These are phyloP conservation scores for Pseudomassariella vexata DNA, from an alignment of 2,329 filamentous ascomycete species.

Conservation along the genomic window DNA sequence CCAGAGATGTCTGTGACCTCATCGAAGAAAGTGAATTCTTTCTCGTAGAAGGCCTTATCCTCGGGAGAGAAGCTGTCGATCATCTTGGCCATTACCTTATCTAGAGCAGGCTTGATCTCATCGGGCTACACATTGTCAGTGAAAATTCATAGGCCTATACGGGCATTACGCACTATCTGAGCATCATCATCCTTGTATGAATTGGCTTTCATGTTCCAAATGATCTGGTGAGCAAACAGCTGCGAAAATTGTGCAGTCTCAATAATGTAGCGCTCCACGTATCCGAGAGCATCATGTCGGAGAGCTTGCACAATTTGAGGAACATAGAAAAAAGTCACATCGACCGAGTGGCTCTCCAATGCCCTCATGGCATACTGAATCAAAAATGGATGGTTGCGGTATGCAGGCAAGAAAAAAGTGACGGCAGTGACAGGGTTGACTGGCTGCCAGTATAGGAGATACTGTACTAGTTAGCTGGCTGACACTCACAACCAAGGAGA, in stretches of 20 bases:
- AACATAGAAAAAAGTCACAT: slow-evolving; percentile 98
- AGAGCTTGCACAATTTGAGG: slow-evolving; percentile 96
- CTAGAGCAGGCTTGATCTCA: slow-evolving; percentile 85
- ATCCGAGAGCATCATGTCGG: slow-evolving; percentile 86
- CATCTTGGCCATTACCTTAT: slow-evolving; percentile 81
- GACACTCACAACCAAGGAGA: background rate
- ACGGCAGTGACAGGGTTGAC: slow-evolving; percentile 90
- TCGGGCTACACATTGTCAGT: slow-evolving; percentile 57
- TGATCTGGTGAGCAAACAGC: slow-evolving; percentile 96
- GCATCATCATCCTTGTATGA: slow-evolving; percentile 96
- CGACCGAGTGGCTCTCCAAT: slow-evolving; percentile 88
- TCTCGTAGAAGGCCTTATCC: slow-evolving; percentile 83
- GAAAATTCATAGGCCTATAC: background rate
- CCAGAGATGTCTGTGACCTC: slow-evolving; percentile 94
- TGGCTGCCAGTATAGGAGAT: slow-evolving; percentile 86
- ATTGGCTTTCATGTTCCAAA: slow-evolving; percentile 99
- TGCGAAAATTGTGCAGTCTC: slow-evolving; percentile 98
- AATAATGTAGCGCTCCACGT: slow-evolving; percentile 92
- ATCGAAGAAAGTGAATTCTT: slow-evolving; percentile 96
- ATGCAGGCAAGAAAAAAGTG: slow-evolving; percentile 87
- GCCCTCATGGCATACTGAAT: slow-evolving; percentile 96
- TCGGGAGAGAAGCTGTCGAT: slow-evolving; percentile 72
- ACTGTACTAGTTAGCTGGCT: slow-evolving; percentile 43
- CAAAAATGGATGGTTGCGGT: slow-evolving; percentile 85
- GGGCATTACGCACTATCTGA: slow-evolving; percentile 55